phyloP scores from a whole-genome alignment of 768 basidiomycete genomes.

The Hypholoma sublateritium region DNA sequence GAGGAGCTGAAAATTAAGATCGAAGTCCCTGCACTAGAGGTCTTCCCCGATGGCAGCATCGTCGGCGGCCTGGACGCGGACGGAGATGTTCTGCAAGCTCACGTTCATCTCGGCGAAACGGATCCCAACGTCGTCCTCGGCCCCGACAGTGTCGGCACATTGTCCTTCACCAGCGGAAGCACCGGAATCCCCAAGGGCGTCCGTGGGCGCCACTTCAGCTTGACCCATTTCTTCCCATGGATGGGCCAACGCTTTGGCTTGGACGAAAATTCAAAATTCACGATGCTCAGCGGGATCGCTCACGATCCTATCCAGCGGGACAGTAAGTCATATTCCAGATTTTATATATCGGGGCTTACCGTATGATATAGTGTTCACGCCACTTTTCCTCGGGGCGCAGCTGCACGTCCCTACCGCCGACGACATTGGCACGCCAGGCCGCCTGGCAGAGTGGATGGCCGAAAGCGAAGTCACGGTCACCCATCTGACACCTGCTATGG shows the following conservation, averaged over 20 bases:
- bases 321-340: conserved; percentile 57
- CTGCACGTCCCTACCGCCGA: conserved; percentile 96
- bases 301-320: conserved; percentile 99
- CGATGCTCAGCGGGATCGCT: conserved; percentile 98
- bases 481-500: conserved; percentile 98
- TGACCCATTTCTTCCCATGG: conserved; percentile 99
- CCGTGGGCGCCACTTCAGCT: conserved; percentile 87
- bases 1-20: conserved; percentile 82
- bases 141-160: conserved; percentile 92
- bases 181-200: conserved; percentile 99
- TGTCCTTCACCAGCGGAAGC: conserved; percentile 96
- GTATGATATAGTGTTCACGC: conserved; percentile 81
- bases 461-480: conserved; percentile 89
- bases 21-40: conserved; percentile 86
- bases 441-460: conserved; percentile 98
- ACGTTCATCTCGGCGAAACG: conserved; percentile 54
- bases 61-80: conserved; percentile 55
- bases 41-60: conserved; percentile 62
- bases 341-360: conserved; percentile 9
- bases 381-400: conserved; percentile 94
- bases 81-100: conserved; percentile 61
- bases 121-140: conserved; percentile 86
- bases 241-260: conserved; percentile 90
- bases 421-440: conserved; percentile 95
- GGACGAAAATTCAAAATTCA: conserved; percentile 77